Conservation (phyloP, 2,329 filamentous ascomycete genomes). For the Pestalotiopsis sp. region DNA sequence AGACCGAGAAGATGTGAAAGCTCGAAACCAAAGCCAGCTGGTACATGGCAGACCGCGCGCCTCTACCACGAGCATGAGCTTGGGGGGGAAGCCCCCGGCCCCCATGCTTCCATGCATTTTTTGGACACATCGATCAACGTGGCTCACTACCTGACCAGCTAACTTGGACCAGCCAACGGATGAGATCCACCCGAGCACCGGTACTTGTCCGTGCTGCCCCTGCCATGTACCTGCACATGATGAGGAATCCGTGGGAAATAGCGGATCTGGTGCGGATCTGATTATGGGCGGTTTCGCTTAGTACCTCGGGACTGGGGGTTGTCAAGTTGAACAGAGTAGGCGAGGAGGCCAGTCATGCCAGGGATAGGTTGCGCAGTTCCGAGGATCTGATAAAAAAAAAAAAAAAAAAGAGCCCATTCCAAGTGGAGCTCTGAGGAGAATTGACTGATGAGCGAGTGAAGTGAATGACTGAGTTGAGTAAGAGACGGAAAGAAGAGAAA, state of each 20-base stretch:
- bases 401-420: background rate
- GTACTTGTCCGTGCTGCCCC: background rate
- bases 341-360: background rate
- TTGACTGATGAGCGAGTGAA: no score
- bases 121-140: background rate
- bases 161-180: background rate
- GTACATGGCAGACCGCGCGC: background rate
- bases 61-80: background rate
- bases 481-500: no score
- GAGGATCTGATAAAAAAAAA: conserved; percentile 9
- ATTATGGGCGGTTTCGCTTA: conserved; percentile 5
- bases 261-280: conserved; percentile 9
- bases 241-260: conserved; percentile 1
- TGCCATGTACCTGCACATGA: background rate
- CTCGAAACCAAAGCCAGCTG: no score
- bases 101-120: background rate
- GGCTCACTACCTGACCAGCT: background rate
- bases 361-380: background rate
- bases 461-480: no score
- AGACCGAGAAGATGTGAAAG: background rate
- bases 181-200: background rate
- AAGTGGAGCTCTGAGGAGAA: background rate
- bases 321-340: background rate
- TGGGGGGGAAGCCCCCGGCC: no score
- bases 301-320: background rate